Conservation (phyloP, 73 alveolate species). For the Tetrahymena elliotti region DNA sequence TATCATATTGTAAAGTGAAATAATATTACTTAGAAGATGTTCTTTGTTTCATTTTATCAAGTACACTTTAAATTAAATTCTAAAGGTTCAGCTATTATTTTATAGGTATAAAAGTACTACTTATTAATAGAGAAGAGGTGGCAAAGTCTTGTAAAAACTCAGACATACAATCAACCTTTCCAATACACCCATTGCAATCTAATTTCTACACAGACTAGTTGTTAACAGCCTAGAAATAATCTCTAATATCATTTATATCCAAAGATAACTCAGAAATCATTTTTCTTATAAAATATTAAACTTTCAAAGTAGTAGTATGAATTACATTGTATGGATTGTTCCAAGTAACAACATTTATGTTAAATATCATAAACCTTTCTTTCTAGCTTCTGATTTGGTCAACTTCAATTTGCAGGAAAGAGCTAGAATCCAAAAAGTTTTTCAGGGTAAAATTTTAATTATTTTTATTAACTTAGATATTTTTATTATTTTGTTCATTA, state of each 20-base stretch:
- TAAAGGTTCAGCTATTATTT: not conserved
- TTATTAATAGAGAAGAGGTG: not conserved
- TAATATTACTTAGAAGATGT: not conserved
- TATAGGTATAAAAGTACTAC: not conserved
- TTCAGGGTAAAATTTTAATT: not conserved
- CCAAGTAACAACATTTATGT: not conserved
- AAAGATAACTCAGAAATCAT: not conserved
- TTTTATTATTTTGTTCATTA: not conserved
- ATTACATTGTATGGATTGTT: not conserved
- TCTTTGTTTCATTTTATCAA: not conserved
- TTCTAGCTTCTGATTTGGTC: not conserved
- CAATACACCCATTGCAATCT: not conserved
- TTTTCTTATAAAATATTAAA: not conserved
- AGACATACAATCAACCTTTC: not conserved
- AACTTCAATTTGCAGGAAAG: not conserved
- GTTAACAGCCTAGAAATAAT: not conserved
- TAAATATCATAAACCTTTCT: not conserved
- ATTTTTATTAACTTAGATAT: not conserved
- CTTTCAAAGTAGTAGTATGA: not conserved
- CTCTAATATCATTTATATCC: not conserved
- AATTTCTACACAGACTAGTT: not conserved
- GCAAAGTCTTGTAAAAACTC: not conserved
- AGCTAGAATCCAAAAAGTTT: not conserved
- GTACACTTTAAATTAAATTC: not conserved
- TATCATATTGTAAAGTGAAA: not conserved